Percentiles rank a stretch among this genome's conserved stretches.
These are phyloP conservation scores for Amaranthus palmeri DNA, from an alignment of 148 eudicot species.

Conservation along the genomic window DNA sequence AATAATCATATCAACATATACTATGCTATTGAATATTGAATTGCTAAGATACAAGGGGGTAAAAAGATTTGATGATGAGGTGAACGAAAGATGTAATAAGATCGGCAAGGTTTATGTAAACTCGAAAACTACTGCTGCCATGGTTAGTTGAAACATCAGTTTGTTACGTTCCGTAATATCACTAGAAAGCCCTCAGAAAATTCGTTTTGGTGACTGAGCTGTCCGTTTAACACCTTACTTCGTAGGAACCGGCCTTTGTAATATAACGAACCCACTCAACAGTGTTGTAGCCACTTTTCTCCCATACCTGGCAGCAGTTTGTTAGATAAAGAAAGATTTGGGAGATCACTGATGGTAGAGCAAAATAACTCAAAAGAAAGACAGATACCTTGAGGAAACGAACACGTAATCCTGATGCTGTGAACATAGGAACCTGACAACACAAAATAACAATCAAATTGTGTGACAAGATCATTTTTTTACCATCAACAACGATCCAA, in stretches of 20 bases:
- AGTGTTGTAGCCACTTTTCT: slow-evolving; percentile 93
- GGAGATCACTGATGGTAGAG: neutral
- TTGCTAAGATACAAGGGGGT: slow-evolving; percentile 16
- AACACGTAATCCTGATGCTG: slow-evolving; percentile 96
- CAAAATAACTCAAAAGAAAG: neutral
- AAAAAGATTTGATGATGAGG: slow-evolving; percentile 4
- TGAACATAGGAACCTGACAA: slow-evolving; percentile 95
- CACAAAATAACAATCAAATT: neutral
- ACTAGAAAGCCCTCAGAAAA: slow-evolving; percentile 7
- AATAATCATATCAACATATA: slow-evolving; percentile 30
- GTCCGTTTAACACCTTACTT: slow-evolving; percentile 43
- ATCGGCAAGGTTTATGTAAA: neutral
- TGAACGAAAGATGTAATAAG: neutral
- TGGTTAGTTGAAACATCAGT: neutral
- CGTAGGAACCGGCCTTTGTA: slow-evolving; percentile 93
- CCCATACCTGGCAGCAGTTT: slow-evolving; percentile 66
- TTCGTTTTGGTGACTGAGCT: too few species aligned
- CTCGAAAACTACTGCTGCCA: too few species aligned
- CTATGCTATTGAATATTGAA: slow-evolving; percentile 26
- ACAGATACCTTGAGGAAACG: slow-evolving; percentile 81
- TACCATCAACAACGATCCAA: neutral
- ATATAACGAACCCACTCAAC: slow-evolving; percentile 99
- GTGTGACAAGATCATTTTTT: neutral
- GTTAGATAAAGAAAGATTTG: neutral
- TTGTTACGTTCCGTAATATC: neutral